phyloP scores from a whole-genome alignment of 1,139 yeast genomes.

The Blastobotrys persicus region DNA sequence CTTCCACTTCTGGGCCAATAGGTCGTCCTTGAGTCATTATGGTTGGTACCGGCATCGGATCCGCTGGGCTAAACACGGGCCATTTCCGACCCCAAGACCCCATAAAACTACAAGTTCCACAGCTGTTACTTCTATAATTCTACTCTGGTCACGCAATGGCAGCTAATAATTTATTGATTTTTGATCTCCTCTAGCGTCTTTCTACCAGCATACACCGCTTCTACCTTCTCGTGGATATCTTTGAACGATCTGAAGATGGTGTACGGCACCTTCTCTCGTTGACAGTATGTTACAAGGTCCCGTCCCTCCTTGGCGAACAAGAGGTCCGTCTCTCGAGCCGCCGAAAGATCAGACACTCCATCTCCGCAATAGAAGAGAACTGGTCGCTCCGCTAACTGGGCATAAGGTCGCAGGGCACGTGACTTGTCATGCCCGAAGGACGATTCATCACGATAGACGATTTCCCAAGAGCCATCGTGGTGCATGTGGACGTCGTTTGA shows the following conservation, averaged over 20 bases:
- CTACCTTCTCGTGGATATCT: slow-evolving; percentile 63
- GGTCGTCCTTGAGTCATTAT: too few relatives aligned
- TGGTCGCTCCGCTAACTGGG: slow-evolving; percentile 48
- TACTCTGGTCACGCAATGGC: too few relatives aligned
- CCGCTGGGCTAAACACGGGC: too few relatives aligned
- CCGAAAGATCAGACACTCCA: slow-evolving; percentile 92
- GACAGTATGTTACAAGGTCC: slow-evolving; percentile 83
- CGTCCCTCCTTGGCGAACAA: slow-evolving; percentile 91
- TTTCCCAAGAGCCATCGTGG: slow-evolving; percentile 69
- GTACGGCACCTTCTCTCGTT: slow-evolving; percentile 76
- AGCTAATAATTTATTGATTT: neutral
- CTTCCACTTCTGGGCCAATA: slow-evolving; percentile 3
- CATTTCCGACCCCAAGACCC: too few relatives aligned
- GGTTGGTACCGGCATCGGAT: too few relatives aligned
- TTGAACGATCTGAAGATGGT: slow-evolving; percentile 73
- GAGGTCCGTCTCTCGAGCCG: slow-evolving; percentile 91
- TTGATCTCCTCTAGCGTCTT: slow-evolving; percentile 37
- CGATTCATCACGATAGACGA: slow-evolving; percentile 79
- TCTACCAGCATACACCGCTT: slow-evolving; percentile 46
- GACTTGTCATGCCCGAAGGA: slow-evolving; percentile 95
- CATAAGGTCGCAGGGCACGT: slow-evolving; percentile 67
- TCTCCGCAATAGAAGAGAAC: slow-evolving; percentile 90
- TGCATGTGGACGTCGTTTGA: slow-evolving; percentile 71
- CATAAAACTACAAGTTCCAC: too few relatives aligned
- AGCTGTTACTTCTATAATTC: too few relatives aligned